Conservation (phyloP, 176 grass and related monocot genomes). For the Bolboschoenus planiculmis region DNA sequence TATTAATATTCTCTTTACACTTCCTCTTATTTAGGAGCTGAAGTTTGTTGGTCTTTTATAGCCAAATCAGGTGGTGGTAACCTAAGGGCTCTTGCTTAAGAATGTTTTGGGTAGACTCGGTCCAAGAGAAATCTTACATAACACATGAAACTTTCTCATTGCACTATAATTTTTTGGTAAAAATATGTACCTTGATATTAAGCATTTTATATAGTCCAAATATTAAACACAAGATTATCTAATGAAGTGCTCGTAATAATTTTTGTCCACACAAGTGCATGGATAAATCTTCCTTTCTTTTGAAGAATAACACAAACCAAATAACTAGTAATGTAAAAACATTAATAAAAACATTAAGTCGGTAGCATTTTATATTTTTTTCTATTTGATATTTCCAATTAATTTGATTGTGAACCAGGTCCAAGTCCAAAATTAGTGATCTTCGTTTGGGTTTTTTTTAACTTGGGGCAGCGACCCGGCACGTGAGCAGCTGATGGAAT, state of each 20-base stretch:
- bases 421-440: neutral
- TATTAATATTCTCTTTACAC: neutral
- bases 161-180: neutral
- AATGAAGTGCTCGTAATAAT: neutral
- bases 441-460: neutral
- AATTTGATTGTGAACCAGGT: neutral
- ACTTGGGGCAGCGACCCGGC: neutral
- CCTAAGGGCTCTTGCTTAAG: neutral
- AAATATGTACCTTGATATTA: neutral
- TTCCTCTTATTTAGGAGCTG: neutral
- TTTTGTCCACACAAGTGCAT: neutral
- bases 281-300: neutral
- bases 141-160: neutral
- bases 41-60: slow-evolving; percentile 14
- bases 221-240: neutral
- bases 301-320: neutral
- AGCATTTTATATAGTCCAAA: neutral
- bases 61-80: neutral
- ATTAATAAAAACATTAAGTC: too few species aligned
- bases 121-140: neutral
- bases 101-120: slow-evolving; percentile 8
- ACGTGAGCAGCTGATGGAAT: slow-evolving; percentile 6
- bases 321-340: neutral
- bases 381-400: too few species aligned
- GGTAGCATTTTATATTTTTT: too few species aligned